phyloP scores from a whole-genome alignment of 2,329 filamentous ascomycete species.

The Trichoderma arundinaceum region DNA sequence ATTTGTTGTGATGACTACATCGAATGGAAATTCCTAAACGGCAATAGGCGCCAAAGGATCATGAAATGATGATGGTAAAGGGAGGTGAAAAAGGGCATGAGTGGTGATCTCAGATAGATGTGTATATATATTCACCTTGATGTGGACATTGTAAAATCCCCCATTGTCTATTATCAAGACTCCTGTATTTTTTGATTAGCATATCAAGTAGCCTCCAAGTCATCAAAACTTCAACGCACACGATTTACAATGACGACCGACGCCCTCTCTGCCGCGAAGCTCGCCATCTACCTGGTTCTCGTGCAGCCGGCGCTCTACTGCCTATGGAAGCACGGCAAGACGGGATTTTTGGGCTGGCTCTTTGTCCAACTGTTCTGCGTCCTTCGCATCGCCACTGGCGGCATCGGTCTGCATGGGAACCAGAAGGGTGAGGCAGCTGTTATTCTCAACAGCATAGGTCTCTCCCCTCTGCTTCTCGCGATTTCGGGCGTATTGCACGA shows the following conservation, averaged over 20 bases:
- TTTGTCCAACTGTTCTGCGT: slow-evolving; percentile 16
- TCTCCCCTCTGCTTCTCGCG: slow-evolving; percentile 10
- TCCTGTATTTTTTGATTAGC: too few relatives aligned
- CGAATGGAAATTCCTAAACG: too few relatives aligned
- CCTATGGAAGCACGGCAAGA: slow-evolving; percentile 7
- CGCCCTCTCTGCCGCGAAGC: slow-evolving; percentile 5
- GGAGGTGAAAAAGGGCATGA: too few relatives aligned
- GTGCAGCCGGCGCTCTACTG: slow-evolving; percentile 7
- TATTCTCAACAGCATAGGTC: slow-evolving; percentile 15
- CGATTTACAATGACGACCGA: slow-evolving; percentile 8
- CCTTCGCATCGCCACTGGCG: slow-evolving; percentile 15
- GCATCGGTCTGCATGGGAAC: slow-evolving; percentile 13
- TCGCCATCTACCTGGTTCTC: slow-evolving; percentile 18
- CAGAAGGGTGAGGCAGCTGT: slow-evolving; percentile 2
- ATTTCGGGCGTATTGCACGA: slow-evolving; percentile 16
- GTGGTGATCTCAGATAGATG: too few relatives aligned
- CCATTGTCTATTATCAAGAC: too few relatives aligned
- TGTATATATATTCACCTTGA: too few relatives aligned
- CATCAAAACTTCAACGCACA: not conserved
- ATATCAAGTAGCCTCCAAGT: not conserved
- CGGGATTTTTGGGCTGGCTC: slow-evolving; percentile 2
- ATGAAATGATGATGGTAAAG: too few relatives aligned
- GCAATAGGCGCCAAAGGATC: too few relatives aligned
- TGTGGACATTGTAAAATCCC: too few relatives aligned
- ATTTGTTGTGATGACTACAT: too few relatives aligned